Conservation (phyloP, 441 rosid genomes). For the Populus trichocarpa region DNA sequence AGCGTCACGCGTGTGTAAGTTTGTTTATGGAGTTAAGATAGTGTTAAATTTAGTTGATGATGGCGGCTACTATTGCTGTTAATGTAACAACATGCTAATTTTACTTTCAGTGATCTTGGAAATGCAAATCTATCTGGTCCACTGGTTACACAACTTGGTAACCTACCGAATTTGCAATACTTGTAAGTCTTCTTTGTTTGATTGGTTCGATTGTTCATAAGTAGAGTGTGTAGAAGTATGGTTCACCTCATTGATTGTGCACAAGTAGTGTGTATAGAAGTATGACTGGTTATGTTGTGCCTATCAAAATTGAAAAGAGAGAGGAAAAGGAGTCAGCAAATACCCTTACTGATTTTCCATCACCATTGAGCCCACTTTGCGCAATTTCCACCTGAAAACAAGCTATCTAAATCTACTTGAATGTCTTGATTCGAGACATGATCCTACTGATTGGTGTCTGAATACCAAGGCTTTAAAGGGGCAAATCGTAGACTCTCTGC, state of each 20-base stretch:
- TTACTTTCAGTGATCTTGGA: constrained; percentile 65
- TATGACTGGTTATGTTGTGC: background rate
- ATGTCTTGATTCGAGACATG: background rate
- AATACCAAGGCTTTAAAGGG: background rate
- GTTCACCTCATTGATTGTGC: background rate
- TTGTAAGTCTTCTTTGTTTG: constrained; percentile 42
- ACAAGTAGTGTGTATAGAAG: background rate
- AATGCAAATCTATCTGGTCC: constrained; percentile 74
- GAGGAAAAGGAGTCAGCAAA: background rate
- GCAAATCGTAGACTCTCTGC: background rate
- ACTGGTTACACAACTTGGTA: constrained; percentile 75
- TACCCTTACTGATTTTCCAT: background rate
- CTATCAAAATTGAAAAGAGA: background rate
- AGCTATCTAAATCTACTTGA: background rate
- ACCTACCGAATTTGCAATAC: constrained; percentile 65
- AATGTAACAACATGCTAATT: background rate
- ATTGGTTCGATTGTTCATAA: background rate
- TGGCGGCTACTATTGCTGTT: background rate
- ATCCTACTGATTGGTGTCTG: background rate
- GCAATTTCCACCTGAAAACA: background rate
- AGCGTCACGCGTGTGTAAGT: constrained; percentile 77
- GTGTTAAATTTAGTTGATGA: background rate
- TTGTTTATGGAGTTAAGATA: background rate
- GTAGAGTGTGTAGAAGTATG: background rate
- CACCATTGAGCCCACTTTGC: background rate